Conservation (phyloP, 75 land plant species). For the Pseudotsuga menziesii region DNA sequence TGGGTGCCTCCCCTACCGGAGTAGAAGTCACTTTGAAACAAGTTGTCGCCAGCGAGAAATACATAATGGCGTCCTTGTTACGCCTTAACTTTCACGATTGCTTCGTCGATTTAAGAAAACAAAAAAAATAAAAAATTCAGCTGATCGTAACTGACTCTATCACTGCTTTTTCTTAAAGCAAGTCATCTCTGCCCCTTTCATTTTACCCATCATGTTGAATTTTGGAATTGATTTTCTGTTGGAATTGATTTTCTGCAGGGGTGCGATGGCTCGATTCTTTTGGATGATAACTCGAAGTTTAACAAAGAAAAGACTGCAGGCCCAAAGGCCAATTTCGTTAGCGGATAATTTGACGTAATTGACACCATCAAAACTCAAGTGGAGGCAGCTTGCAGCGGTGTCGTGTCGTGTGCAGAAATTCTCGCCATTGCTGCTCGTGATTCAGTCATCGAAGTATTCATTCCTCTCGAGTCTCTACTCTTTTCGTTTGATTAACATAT, state of each 20-base stretch:
- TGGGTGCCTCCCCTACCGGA: no score
- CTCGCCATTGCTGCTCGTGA: conserved; percentile 46
- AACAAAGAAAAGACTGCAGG: conserved; percentile 41
- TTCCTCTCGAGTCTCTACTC: no score
- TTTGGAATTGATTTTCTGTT: not conserved
- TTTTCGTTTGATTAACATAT: no score
- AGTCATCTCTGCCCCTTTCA: not conserved
- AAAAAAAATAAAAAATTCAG: no score
- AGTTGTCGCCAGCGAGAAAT: no score
- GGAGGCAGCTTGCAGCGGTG: conserved; percentile 37
- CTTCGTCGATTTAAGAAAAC: no score
- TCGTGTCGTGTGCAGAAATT: conserved; percentile 61
- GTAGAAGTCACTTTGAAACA: no score
- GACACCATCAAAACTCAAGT: conserved; percentile 34
- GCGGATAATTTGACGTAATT: conserved; percentile 41
- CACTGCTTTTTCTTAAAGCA: not conserved
- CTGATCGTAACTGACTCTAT: no score
- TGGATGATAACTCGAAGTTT: conserved; percentile 33
- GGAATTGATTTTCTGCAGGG: conserved; percentile 25
- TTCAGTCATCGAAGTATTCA: conserved; percentile 5
- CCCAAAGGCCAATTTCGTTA: conserved; percentile 30
- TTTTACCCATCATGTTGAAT: not conserved
- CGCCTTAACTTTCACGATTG: no score
- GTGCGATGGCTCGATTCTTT: conserved; percentile 60
- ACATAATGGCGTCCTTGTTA: no score